Evolutionary conservation across 1,284 basidiomycete species (phyloP).

Genomic region (Apiotrichum brassicae): DNA sequence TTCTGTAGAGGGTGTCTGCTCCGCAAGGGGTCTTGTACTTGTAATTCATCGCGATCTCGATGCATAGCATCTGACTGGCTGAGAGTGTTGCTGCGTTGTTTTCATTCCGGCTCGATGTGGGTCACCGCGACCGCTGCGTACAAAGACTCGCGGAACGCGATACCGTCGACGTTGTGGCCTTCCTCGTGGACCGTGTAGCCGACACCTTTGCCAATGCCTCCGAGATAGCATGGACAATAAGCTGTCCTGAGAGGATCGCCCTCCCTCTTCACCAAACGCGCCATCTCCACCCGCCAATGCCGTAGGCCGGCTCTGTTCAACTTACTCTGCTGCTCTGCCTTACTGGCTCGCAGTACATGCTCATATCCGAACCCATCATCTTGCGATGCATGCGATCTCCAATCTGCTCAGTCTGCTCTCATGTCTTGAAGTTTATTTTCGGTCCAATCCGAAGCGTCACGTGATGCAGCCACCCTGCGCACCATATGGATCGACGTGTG

Average conservation of each 20-base stretch:
- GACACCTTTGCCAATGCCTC: slow-evolving; percentile 34
- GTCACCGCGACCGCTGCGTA: too few relatives aligned
- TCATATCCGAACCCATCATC: too few relatives aligned
- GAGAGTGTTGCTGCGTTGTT: too few relatives aligned
- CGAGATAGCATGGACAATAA: slow-evolving; percentile 41
- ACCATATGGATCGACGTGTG: too few relatives aligned
- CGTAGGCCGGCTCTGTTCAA: too few relatives aligned
- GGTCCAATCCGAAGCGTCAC: neutral
- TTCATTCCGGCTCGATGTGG: too few relatives aligned
- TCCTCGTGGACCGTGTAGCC: neutral
- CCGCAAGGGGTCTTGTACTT: slow-evolving; percentile 1
- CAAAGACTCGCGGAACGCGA: slow-evolving; percentile 33
- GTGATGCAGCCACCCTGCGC: too few relatives aligned
- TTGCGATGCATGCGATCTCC: too few relatives aligned
- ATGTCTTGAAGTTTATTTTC: neutral
- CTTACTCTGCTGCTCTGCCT: too few relatives aligned
- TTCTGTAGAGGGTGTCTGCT: neutral
- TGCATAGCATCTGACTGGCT: slow-evolving; percentile 1
- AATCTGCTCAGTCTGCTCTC: too few relatives aligned
- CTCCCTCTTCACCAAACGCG: slow-evolving; percentile 44
- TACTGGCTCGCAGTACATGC: too few relatives aligned
- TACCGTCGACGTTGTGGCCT: slow-evolving; percentile 14
- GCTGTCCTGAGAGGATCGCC: slow-evolving; percentile 43
- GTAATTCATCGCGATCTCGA: neutral
- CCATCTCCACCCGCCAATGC: slow-evolving; percentile 38